phyloP scores from a whole-genome alignment of 2,329 filamentous ascomycete species.

The Exophiala oligosperma region DNA sequence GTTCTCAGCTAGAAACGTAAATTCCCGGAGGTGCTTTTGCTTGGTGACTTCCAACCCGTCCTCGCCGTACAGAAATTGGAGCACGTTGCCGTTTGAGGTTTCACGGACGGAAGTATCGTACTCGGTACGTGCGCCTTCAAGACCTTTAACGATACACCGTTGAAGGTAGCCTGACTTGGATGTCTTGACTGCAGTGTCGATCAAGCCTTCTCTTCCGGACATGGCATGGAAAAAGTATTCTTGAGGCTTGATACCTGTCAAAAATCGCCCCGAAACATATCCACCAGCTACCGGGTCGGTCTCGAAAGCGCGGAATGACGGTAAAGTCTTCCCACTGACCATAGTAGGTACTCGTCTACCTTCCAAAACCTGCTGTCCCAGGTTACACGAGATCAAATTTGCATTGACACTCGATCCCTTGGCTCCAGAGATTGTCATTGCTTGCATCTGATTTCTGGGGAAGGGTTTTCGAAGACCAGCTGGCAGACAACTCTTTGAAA shows the following conservation, averaged over 20 bases:
- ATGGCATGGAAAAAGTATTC: constrained; percentile 99
- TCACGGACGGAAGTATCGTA: constrained; percentile 95
- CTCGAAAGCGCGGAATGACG: constrained; percentile 91
- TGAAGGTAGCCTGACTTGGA: constrained; percentile 96
- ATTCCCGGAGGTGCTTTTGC: constrained; percentile 86
- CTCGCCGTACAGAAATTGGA: constrained; percentile 96
- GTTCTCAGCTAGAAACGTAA: constrained; percentile 87
- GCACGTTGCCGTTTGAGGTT: constrained; percentile 78
- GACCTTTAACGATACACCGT: constrained; percentile 95
- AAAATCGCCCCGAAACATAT: constrained; percentile 93
- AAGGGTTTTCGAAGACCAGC: constrained; percentile 84
- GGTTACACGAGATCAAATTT: constrained; percentile 94
- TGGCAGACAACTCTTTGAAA: constrained; percentile 80
- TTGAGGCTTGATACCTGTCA: constrained; percentile 94
- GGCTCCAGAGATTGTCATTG: constrained; percentile 95
- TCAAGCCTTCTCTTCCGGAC: constrained; percentile 96
- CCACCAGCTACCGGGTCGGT: constrained; percentile 86
- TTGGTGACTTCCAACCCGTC: constrained; percentile 94
- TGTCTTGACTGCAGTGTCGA: constrained; percentile 98
- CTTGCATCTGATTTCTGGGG: constrained; percentile 97
- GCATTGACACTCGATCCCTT: constrained; percentile 94
- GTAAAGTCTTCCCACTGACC: constrained; percentile 95
- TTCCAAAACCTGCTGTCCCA: constrained; percentile 95
- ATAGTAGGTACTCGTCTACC: constrained; percentile 92
- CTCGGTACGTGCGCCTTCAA: constrained; percentile 89